Conservation (phyloP, 768 basidiomycete species). For the Russula earlei region DNA sequence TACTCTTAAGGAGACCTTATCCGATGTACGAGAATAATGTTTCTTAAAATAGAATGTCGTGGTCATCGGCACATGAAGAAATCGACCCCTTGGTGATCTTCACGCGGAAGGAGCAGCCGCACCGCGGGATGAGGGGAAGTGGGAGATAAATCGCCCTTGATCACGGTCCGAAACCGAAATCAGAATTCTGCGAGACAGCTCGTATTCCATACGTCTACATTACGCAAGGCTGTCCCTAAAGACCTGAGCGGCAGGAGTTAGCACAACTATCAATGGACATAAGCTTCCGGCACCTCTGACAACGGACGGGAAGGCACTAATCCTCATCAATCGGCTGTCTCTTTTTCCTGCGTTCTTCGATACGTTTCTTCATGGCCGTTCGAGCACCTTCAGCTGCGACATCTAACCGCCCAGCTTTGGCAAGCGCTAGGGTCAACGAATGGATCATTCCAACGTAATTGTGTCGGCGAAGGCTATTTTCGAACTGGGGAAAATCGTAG, state of each 20-base stretch:
- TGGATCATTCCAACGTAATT: constrained; percentile 81
- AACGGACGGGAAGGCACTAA: constrained; percentile 13
- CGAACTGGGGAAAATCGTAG: constrained; percentile 44
- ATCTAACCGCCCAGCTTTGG: constrained; percentile 56
- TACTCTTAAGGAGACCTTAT: not conserved
- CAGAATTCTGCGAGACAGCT: constrained; percentile 4
- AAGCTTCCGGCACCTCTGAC: not conserved
- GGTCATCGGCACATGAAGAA: not conserved
- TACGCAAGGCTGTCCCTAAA: constrained; percentile 4
- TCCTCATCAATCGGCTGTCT: constrained; percentile 39
- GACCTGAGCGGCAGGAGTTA: not conserved
- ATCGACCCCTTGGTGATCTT: not conserved
- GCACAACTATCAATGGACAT: not conserved
- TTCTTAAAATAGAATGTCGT: not conserved
- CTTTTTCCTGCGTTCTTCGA: constrained; percentile 33
- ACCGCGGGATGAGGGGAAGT: not conserved
- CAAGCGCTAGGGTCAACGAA: constrained; percentile 61
- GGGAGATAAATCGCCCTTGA: not conserved
- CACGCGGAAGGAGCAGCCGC: not conserved
- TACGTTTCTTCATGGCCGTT: constrained; percentile 35
- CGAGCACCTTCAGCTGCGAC: constrained; percentile 39
- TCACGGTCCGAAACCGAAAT: not conserved
- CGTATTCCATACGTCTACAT: constrained; percentile 5
- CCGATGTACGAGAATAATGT: not conserved
- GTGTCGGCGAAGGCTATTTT: constrained; percentile 79